Base-by-base conservation (phyloP, 148 eudicot species). In the Rhododendron simsii region DNA sequence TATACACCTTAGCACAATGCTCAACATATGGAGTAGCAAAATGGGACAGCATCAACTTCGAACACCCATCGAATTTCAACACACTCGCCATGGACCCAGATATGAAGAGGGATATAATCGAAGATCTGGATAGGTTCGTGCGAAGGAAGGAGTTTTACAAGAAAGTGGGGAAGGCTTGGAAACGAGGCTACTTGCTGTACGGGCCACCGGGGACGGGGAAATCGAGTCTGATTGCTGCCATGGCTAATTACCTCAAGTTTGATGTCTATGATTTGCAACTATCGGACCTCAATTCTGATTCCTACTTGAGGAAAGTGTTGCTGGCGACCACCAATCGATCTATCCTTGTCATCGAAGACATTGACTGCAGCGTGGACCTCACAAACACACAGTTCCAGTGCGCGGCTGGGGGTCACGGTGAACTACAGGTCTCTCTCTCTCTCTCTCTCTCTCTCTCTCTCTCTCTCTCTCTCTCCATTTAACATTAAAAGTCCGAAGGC, bases 161-260 rank as follows among this genome's bases (percentile, higher is more conserved):
- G 86, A 87, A 75, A 4, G 90, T 91, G 0, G 96, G 94, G 9
- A 93, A 92, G 92, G 93, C 93, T 2, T 92, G 96, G 96, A 93
- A 93, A 86, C 85, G 96, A 65, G 96, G 96, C 21, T 93, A 92
- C 69, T 71, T 93, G 85, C 37, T 93, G 87, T 93, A 90, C 20
- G 93, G 95, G 0, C 95, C 94, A 0, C 91, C 93, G 0, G 95
- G 94, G 71, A 93, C 94, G 0, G 95, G 95, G 2, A 93, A 93
- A 47, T 92, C 95, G 5, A 93, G 93, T 86, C 83, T 93, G 88
- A 90, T 92, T 2, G 95, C 94, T 0, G 95, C 95, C 1, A 92
- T 93, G 87, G 93, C 95, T 11, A 93, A 93, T 83, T 83, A 91
- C 81, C 78, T 93, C 86, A 91, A 90, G 4, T 92, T 90, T 45